These are phyloP conservation scores for Lecanicillium sp. DNA, from an alignment of 2,329 filamentous ascomycete species.

Conservation along the genomic window DNA sequence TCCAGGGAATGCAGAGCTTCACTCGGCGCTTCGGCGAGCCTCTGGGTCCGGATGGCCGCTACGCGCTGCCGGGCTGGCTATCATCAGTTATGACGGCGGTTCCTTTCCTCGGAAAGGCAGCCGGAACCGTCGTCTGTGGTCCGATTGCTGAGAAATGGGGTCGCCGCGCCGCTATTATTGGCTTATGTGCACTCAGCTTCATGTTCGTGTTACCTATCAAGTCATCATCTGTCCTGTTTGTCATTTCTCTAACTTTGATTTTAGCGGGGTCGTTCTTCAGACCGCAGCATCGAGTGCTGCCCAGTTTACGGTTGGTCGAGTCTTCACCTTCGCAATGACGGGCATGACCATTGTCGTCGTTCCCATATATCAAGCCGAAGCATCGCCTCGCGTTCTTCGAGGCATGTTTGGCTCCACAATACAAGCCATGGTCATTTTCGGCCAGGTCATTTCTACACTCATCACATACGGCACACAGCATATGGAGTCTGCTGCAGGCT, in stretches of 20 bases:
- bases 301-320: constrained; percentile 22
- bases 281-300: constrained; percentile 18
- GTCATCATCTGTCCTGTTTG: too few relatives aligned
- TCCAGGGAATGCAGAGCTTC: constrained; percentile 19
- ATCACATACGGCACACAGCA: constrained; percentile 18
- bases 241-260: constrained; percentile 1
- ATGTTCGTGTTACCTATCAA: constrained; percentile 8
- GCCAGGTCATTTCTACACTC: constrained; percentile 17
- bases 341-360: constrained; percentile 24
- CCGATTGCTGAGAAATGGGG: constrained; percentile 18
- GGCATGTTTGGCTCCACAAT: constrained; percentile 21
- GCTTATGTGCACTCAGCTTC: constrained; percentile 12
- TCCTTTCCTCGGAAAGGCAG: constrained; percentile 17
- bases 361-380: constrained; percentile 21
- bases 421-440: constrained; percentile 20
- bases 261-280: constrained; percentile 20
- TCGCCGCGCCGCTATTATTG: constrained; percentile 16
- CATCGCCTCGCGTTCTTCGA: constrained; percentile 16
- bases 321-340: constrained; percentile 22
- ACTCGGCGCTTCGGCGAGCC: constrained; percentile 16
- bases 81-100: constrained; percentile 18
- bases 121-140: constrained; percentile 10
- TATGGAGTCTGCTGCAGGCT: constrained; percentile 18
- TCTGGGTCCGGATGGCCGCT: constrained; percentile 7
- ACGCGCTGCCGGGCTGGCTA: constrained; percentile 14